Percentiles rank a stretch among this genome's conserved stretches.
Evolutionary conservation across 176 grass and related monocot genomes (phyloP).

Genomic region (Phyllostachys edulis): DNA sequence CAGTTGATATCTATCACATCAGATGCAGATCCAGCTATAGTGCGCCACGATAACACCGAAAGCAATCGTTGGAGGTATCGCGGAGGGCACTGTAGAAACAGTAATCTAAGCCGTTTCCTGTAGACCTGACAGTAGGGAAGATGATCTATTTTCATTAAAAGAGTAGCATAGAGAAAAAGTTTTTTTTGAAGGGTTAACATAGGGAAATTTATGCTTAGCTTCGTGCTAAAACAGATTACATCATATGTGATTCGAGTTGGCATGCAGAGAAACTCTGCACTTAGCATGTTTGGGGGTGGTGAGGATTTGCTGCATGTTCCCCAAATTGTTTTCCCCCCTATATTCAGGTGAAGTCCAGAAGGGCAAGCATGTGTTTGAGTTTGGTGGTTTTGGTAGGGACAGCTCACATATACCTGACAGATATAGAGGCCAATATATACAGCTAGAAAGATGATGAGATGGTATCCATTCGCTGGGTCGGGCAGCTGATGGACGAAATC

Average conservation of each 20-base stretch:
- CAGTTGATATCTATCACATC: neutral
- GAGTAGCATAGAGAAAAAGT: neutral
- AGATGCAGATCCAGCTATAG: neutral
- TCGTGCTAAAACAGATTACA: neutral
- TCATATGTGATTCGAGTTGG: neutral
- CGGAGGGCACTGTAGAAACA: too few species aligned
- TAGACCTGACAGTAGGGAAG: too few species aligned
- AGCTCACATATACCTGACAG: neutral
- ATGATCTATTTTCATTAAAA: neutral
- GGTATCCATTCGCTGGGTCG: neutral
- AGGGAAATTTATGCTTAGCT: too few species aligned
- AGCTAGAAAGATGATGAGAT: neutral
- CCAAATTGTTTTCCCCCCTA: neutral
- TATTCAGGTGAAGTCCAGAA: neutral
- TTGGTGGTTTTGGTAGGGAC: neutral
- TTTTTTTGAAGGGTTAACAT: neutral
- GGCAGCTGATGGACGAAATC: neutral
- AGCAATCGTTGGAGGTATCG: too few species aligned
- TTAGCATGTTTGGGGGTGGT: neutral
- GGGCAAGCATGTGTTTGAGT: neutral
- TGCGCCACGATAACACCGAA: neutral
- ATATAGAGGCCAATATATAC: neutral
- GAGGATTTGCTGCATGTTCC: neutral
- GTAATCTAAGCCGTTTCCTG: too few species aligned
- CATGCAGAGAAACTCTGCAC: neutral